These are phyloP conservation scores for Neocucurbitaria cava DNA, from an alignment of 2,329 filamentous ascomycete genomes.

Conservation along the genomic window DNA sequence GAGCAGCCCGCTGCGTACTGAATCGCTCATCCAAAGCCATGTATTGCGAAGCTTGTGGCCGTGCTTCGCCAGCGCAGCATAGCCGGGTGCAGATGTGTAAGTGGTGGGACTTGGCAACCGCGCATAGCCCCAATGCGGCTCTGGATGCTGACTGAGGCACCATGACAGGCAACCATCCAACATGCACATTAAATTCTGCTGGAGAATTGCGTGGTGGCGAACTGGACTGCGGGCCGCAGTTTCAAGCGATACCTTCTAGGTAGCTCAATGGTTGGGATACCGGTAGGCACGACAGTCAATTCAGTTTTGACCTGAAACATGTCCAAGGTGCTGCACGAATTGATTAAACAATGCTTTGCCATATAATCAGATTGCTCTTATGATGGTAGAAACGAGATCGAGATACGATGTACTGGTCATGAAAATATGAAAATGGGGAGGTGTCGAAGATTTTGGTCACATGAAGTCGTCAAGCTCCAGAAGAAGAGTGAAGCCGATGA, in stretches of 20 bases:
- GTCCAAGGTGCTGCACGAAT: background rate
- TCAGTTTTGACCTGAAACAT: background rate
- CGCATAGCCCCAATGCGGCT: background rate
- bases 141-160: background rate
- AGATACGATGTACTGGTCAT: background rate
- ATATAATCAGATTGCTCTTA: background rate
- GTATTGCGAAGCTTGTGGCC: background rate
- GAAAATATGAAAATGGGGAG: background rate
- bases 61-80: background rate
- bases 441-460: constrained; percentile 1
- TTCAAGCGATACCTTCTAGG: background rate
- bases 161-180: background rate
- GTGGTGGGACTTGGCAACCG: background rate
- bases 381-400: background rate
- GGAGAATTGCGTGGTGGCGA: background rate
- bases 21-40: background rate
- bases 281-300: background rate
- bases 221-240: background rate
- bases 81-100: background rate
- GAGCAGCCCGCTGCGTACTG: too few species aligned
- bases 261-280: too few species aligned
- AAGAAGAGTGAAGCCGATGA: constrained; percentile 34
- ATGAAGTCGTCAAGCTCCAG: constrained; percentile 30
- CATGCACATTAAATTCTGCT: background rate
- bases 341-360: background rate